Evolutionary conservation across 1,284 basidiomycete genomes (phyloP).

Genomic region (Ceratorhiza oryzae-sativae): DNA sequence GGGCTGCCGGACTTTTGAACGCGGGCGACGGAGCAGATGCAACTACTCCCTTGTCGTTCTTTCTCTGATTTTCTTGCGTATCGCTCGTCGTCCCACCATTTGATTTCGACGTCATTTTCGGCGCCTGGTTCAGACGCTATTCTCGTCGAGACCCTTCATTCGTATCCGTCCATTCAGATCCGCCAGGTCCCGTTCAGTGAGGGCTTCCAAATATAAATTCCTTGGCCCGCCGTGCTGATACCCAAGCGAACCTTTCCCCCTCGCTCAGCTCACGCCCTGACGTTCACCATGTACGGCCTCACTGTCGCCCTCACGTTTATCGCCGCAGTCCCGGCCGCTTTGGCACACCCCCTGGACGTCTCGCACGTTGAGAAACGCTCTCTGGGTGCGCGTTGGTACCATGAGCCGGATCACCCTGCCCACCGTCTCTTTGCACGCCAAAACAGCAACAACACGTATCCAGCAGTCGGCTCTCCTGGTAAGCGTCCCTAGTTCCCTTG

Average conservation of each 20-base stretch:
- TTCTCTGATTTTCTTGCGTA: neutral
- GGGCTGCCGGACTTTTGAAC: neutral
- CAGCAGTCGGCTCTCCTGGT: conserved; percentile 67
- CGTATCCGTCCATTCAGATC: conserved; percentile 20
- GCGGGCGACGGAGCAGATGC: no score
- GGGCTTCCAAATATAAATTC: conserved; percentile 8
- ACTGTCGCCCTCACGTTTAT: conserved; percentile 49
- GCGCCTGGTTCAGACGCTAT: neutral
- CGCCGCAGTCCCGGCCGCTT: conserved; percentile 49
- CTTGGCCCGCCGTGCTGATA: neutral
- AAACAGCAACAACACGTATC: conserved; percentile 61
- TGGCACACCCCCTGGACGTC: conserved; percentile 40
- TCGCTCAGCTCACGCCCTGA: conserved; percentile 19
- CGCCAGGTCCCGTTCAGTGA: conserved; percentile 6
- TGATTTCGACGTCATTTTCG: neutral
- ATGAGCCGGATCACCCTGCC: conserved; percentile 56
- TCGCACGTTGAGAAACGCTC: conserved; percentile 35
- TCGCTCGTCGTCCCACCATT: neutral
- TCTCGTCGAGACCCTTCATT: neutral
- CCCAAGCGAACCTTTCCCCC: conserved; percentile 26
- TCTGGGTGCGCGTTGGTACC: conserved; percentile 60
- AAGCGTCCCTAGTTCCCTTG: conserved; percentile 43
- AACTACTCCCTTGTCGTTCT: conserved; percentile 1
- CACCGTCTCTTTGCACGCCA: conserved; percentile 58
- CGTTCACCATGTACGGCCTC: conserved; percentile 43